Conservation (phyloP, 2,329 filamentous ascomycete genomes). For the Phaeophleospora eucalypticola region DNA sequence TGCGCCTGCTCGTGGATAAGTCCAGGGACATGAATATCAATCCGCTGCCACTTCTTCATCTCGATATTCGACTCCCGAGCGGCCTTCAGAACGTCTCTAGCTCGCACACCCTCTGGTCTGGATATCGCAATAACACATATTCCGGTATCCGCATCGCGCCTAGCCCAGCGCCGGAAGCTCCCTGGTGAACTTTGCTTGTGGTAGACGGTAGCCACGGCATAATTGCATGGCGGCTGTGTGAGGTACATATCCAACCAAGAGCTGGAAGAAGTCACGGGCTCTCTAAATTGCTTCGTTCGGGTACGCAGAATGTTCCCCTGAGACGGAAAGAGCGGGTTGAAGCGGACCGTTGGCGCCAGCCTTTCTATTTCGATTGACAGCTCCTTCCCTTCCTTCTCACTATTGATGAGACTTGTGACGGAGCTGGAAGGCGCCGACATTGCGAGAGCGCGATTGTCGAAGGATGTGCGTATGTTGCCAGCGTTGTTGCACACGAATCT, state of each 20-base stretch:
- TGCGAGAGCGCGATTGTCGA: not conserved
- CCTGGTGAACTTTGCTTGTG: conserved; percentile 4
- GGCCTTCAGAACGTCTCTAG: conserved; percentile 11
- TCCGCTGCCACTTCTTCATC: conserved; percentile 12
- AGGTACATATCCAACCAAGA: conserved; percentile 20
- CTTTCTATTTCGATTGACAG: not conserved
- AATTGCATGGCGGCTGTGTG: conserved; percentile 13
- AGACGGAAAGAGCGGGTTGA: conserved; percentile 15
- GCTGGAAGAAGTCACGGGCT: not conserved
- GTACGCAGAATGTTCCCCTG: conserved; percentile 10
- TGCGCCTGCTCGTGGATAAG: not conserved
- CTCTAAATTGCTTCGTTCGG: conserved; percentile 10
- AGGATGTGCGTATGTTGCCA: not conserved
- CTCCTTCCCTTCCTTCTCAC: not conserved
- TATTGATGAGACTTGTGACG: not conserved
- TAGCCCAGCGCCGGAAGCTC: not conserved
- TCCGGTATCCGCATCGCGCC: conserved; percentile 4
- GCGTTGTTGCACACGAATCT: conserved; percentile 7
- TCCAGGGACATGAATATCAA: conserved; percentile 11
- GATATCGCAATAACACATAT: conserved; percentile 1
- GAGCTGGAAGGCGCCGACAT: not conserved
- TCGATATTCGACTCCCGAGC: conserved; percentile 2
- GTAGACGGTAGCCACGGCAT: conserved; percentile 9
- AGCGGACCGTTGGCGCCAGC: conserved; percentile 1
- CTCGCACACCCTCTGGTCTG: conserved; percentile 6